These are phyloP conservation scores for Aspergillus incahuasiensis DNA, from an alignment of 495 filamentous ascomycete species.

Conservation along the genomic window DNA sequence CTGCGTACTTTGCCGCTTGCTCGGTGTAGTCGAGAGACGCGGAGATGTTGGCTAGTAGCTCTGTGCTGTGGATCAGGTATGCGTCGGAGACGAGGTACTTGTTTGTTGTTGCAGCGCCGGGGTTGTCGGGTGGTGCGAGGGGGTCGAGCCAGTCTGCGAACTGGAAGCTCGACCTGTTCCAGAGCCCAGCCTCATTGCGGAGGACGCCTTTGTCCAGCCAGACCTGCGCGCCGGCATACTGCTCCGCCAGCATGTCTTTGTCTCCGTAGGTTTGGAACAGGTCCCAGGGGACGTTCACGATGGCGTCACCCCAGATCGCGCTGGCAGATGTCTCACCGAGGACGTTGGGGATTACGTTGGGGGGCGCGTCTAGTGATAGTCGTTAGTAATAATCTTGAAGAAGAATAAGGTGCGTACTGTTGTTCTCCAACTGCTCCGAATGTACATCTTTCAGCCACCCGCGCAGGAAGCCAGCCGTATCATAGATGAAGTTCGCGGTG, in stretches of 20 bases:
- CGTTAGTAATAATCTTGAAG: neutral
- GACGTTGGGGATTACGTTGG: constrained; percentile 40
- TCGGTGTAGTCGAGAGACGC: neutral
- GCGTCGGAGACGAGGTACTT: constrained; percentile 45
- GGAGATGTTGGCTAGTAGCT: constrained; percentile 19
- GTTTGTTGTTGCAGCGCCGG: constrained; percentile 37
- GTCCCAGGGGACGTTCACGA: constrained; percentile 44
- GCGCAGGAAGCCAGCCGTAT: constrained; percentile 45
- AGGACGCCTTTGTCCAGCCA: constrained; percentile 48
- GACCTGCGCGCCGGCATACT: constrained; percentile 39
- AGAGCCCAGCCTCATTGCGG: constrained; percentile 33
- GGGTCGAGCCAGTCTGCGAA: constrained; percentile 54
- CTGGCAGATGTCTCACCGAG: constrained; percentile 12
- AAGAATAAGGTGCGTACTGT: neutral
- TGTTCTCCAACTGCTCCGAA: constrained; percentile 31
- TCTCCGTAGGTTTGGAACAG: constrained; percentile 45
- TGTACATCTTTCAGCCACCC: constrained; percentile 46
- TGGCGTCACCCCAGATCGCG: constrained; percentile 48
- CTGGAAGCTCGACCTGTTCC: constrained; percentile 37
- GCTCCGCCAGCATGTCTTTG: constrained; percentile 30
- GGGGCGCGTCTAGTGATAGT: constrained; percentile 5
- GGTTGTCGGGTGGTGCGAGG: constrained; percentile 35
- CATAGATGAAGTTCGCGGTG: constrained; percentile 49
- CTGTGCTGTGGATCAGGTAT: constrained; percentile 47
- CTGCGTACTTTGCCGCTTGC: constrained; percentile 6